These are phyloP conservation scores for Mycosphaerella sp. DNA, from an alignment of 2,329 filamentous ascomycete species.

Conservation along the genomic window DNA sequence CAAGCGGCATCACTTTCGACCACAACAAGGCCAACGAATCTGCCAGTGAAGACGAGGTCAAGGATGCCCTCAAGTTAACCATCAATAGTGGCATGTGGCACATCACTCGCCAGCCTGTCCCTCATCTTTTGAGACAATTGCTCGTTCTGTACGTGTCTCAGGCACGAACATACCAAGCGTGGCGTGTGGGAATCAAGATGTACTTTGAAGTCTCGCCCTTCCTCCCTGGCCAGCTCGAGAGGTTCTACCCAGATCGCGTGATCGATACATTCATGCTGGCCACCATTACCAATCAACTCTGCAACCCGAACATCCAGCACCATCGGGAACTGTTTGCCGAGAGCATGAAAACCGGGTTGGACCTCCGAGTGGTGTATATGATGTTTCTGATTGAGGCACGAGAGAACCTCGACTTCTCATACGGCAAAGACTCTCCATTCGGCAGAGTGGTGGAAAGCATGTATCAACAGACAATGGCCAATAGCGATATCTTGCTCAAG, in stretches of 20 bases:
- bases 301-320: conserved; percentile 18
- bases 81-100: conserved; percentile 40
- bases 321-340: conserved; percentile 25
- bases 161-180: conserved; percentile 42
- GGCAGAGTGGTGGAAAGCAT: conserved; percentile 28
- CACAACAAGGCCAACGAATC: conserved; percentile 22
- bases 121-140: conserved; percentile 49
- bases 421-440: conserved; percentile 34
- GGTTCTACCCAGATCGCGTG: conserved; percentile 50
- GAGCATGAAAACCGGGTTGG: conserved; percentile 32
- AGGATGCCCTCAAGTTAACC: conserved; percentile 26
- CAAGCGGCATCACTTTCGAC: conserved; percentile 23
- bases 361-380: conserved; percentile 40
- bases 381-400: conserved; percentile 39
- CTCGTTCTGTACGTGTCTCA: conserved; percentile 44
- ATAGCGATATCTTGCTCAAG: conserved; percentile 19
- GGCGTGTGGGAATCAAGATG: conserved; percentile 47
- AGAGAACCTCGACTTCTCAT: conserved; percentile 37
- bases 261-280: conserved; percentile 39
- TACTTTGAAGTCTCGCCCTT: conserved; percentile 48
- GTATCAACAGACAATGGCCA: conserved; percentile 21
- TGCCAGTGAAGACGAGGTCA: conserved; percentile 24
- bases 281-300: conserved; percentile 21
- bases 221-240: conserved; percentile 35
- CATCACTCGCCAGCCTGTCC: conserved; percentile 49